Conservation (phyloP, 169 alveolate genomes). For the Besnoitia besnoiti region DNA sequence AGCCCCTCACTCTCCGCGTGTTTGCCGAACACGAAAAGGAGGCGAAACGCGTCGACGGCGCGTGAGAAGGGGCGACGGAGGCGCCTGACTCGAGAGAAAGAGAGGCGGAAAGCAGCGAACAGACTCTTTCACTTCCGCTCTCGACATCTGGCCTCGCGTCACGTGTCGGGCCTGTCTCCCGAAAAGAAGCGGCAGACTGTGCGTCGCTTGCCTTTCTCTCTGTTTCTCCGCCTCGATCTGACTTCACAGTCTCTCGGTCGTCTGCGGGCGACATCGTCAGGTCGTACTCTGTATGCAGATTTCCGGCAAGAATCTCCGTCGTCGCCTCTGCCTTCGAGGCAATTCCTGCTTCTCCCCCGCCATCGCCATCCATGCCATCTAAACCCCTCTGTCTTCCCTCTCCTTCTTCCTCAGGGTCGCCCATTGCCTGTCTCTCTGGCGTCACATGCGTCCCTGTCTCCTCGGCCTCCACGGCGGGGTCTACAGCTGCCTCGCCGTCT, state of each 20-base stretch:
- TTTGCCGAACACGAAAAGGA: too few species aligned
- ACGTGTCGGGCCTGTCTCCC: too few species aligned
- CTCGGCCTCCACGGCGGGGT: neutral
- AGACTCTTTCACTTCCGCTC: too few species aligned
- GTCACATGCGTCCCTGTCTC: neutral
- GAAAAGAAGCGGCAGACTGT: too few species aligned
- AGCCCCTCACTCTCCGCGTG: too few species aligned
- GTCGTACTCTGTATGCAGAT: neutral
- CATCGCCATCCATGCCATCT: neutral
- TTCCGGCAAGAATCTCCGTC: neutral
- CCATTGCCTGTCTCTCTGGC: neutral
- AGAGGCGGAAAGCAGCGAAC: neutral
- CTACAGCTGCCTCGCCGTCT: neutral
- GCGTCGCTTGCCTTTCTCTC: conserved; percentile 14
- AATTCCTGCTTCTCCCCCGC: neutral
- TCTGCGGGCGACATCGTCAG: neutral
- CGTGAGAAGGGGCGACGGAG: too few species aligned
- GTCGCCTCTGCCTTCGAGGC: neutral
- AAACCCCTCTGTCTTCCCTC: neutral
- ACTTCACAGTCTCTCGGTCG: neutral
- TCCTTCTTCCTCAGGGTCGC: neutral
- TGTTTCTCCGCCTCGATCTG: neutral
- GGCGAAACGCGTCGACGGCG: neutral
- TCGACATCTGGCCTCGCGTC: too few species aligned
- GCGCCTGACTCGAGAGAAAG: neutral